Percentiles rank a stretch among this genome's conserved stretches.
phyloP scores from a whole-genome alignment of 768 basidiomycete genomes.

The Porphyrellus cyaneotinctus region DNA sequence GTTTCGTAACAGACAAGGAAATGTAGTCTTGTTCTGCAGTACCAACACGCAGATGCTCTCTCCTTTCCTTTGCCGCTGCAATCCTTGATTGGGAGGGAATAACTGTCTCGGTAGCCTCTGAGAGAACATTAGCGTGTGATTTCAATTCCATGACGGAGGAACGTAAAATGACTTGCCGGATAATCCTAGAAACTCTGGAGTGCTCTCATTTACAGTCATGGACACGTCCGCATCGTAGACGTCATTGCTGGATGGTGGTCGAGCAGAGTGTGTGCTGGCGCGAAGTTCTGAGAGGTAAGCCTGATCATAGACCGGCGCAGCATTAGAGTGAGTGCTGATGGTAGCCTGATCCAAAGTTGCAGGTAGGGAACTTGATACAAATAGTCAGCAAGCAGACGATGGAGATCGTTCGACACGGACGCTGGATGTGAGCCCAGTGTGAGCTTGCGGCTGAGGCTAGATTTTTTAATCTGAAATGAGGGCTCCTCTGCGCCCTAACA shows the following conservation, averaged over 20 bases:
- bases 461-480: slow-evolving; percentile 78
- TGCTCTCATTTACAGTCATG: slow-evolving; percentile 38
- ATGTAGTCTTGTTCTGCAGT: slow-evolving; percentile 67
- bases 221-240: slow-evolving; percentile 49
- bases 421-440: slow-evolving; percentile 52
- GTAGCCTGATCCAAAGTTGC: slow-evolving; percentile 52
- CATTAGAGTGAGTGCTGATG: slow-evolving; percentile 41
- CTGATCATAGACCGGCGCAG: slow-evolving; percentile 63
- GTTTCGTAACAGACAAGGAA: slow-evolving; percentile 64
- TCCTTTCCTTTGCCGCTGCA: slow-evolving; percentile 66
- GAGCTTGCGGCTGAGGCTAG: slow-evolving; percentile 65
- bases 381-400: slow-evolving; percentile 5
- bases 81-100: slow-evolving; percentile 75
- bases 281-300: slow-evolving; percentile 75
- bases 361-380: slow-evolving; percentile 35
- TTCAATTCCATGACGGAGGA: neutral
- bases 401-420: slow-evolving; percentile 28
- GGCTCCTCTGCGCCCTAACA: slow-evolving; percentile 56
- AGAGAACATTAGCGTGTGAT: slow-evolving; percentile 3
- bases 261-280: slow-evolving; percentile 63
- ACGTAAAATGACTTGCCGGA: slow-evolving; percentile 27
- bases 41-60: slow-evolving; percentile 59
- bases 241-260: slow-evolving; percentile 41
- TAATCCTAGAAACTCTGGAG: slow-evolving; percentile 29
- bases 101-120: slow-evolving; percentile 38